Evolutionary conservation across 441 rosid species (phyloP), one percentile per base, ranked within the genome.

Genomic region (Lepidium campestre): DNA sequence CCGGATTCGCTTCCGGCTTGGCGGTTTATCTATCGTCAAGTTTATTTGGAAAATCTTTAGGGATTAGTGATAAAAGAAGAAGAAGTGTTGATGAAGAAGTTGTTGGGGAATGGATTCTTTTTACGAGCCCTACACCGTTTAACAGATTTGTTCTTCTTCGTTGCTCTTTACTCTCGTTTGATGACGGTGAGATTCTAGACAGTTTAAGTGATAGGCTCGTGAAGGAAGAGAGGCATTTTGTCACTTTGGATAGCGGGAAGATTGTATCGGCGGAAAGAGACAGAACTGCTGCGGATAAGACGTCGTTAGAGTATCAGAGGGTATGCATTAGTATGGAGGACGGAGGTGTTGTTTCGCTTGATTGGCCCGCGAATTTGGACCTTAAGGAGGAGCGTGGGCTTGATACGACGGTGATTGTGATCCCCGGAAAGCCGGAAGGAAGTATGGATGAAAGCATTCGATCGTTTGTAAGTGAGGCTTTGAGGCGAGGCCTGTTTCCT

Each of bases 301-400:
- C 36, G 25, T 46, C 64, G 68, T 75, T 94, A 68, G 85, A 79
- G 77, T 91, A 84, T 67, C 98, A 88, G 82, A 83, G 99, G 27
- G 74, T 82, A 20, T 94, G 97, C 42, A 71, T 91, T 2, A 71
- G 62, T 37, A 77, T 91, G 10, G 80, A 77, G 67, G 98, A 91
- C 56, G 98, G 98, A 0, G 99, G 98, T 2, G 89, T 90, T 39
- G 36, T 95, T 57, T 88, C 99, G 1, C 68, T 95, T 55, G 99
- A 95, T 80, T 95, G 97, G 96, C 98, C 97, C 10, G 85, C 78
- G 62, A 82, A 78, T 82, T 81, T 95, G 83, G 87, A 88, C 22
- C 75, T 94, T 72, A 69, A 29, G 49, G 90, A 85, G 72, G 99
- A 91, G 81, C 83, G 76, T 67, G 98, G 98, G 72, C 19, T 95